Conservation (phyloP, 306 rosid genomes). For the Inga oerstediana region DNA sequence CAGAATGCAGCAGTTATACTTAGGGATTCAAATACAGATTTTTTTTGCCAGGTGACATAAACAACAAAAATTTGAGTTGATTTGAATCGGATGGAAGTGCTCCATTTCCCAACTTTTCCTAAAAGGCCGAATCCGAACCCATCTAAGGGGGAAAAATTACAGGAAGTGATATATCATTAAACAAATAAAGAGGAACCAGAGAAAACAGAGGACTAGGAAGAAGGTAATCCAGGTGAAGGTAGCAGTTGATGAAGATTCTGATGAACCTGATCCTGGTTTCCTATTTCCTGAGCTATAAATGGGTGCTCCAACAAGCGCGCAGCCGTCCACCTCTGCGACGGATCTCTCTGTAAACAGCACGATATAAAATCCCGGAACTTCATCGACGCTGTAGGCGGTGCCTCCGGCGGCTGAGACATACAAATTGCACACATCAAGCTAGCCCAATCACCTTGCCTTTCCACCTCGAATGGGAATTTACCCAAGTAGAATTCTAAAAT, state of each 20-base stretch:
- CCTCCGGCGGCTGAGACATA: too few relatives aligned
- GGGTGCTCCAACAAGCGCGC: too few relatives aligned
- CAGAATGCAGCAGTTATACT: neutral
- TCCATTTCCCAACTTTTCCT: conserved; percentile 20
- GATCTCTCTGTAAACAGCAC: too few relatives aligned
- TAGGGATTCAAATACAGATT: conserved; percentile 10
- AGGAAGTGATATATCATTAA: conserved; percentile 29
- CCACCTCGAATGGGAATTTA: too few relatives aligned
- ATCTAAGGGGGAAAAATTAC: conserved; percentile 36
- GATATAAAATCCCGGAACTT: too few relatives aligned
- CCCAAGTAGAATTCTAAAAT: too few relatives aligned
- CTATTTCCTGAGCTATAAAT: neutral
- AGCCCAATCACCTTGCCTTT: too few relatives aligned
- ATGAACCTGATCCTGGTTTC: conserved; percentile 42
- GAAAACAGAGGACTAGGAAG: conserved; percentile 44
- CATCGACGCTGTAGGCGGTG: too few relatives aligned
- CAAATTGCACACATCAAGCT: too few relatives aligned
- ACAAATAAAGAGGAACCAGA: neutral
- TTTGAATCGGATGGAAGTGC: conserved; percentile 8
- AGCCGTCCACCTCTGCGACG: too few relatives aligned
- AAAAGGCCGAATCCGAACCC: conserved; percentile 17
- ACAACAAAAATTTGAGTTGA: conserved; percentile 26
- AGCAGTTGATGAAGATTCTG: conserved; percentile 60
- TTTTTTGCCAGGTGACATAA: conserved; percentile 3
- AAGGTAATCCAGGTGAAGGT: conserved; percentile 62